A percentile compares a stretch with the other conserved stretches of the same genome.
Evolutionary conservation across 108 stramenopile species (phyloP).

Genomic region (Pelagomonas calceolata): DNA sequence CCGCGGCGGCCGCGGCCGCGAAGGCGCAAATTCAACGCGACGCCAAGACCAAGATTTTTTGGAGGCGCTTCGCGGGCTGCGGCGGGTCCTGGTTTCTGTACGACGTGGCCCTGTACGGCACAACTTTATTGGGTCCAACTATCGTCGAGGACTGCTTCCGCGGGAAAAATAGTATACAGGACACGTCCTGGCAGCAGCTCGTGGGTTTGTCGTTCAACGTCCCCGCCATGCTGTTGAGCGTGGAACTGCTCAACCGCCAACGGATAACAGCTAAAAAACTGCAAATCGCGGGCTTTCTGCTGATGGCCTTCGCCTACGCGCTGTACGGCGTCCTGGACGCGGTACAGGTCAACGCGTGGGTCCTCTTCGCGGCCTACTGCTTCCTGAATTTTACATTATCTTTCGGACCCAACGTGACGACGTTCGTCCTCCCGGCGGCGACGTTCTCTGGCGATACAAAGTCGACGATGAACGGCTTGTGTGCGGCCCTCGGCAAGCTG

Average conservation of each 20-base stretch:
- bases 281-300: slow-evolving; percentile 27
- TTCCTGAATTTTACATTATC: slow-evolving; percentile 39
- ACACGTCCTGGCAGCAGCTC: neutral
- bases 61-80: slow-evolving; percentile 24
- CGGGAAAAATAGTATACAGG: neutral
- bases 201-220: neutral
- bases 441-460: slow-evolving; percentile 40
- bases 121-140: slow-evolving; percentile 1
- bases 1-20: neutral
- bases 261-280: slow-evolving; percentile 21
- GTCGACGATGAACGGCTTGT: slow-evolving; percentile 34
- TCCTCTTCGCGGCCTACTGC: slow-evolving; percentile 1
- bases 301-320: neutral
- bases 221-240: neutral
- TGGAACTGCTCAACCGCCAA: slow-evolving; percentile 24
- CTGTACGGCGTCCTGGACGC: too few relatives aligned
- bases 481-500: slow-evolving; percentile 36
- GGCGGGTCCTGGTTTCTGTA: slow-evolving; percentile 44
- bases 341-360: neutral
- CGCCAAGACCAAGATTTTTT: neutral
- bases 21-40: neutral
- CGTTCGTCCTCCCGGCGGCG: slow-evolving; percentile 43
- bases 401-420: slow-evolving; percentile 47
- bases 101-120: slow-evolving; percentile 42
- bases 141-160: neutral